phyloP scores from a whole-genome alignment of 768 basidiomycete species.

The Mycena metata region DNA sequence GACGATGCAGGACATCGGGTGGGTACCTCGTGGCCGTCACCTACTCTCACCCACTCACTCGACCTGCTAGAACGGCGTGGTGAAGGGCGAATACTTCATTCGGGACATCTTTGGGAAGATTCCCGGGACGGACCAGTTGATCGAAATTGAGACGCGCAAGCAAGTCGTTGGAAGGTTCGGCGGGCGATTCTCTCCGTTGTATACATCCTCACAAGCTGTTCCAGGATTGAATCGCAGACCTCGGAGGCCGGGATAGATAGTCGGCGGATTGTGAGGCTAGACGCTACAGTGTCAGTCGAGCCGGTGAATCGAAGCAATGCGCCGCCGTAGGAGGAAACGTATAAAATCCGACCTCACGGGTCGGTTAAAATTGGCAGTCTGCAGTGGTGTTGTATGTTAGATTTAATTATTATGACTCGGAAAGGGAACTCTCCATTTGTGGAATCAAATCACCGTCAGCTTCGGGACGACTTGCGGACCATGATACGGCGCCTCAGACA shows the following conservation, averaged over 20 bases:
- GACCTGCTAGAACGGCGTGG: conserved; percentile 15
- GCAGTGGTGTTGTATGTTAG: too few species aligned
- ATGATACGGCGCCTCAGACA: too few species aligned
- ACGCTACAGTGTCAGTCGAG: conserved; percentile 12
- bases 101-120: conserved; percentile 13
- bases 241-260: conserved; percentile 20
- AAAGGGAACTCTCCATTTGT: too few species aligned
- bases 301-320: conserved; percentile 9
- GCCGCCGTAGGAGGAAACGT: too few species aligned
- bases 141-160: conserved; percentile 21
- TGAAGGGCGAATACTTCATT: conserved; percentile 28
- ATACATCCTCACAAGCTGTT: neutral
- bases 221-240: conserved; percentile 27
- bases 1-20: conserved; percentile 24
- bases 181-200: neutral
- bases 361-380: too few species aligned
- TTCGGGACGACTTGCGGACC: too few species aligned
- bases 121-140: conserved; percentile 7
- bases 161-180: conserved; percentile 19
- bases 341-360: too few species aligned
- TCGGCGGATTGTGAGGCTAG: conserved; percentile 17
- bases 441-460: too few species aligned
- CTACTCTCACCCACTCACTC: neutral
- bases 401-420: too few species aligned
- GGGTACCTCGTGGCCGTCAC: neutral